These are phyloP conservation scores for Hypomyces rosellus DNA, from an alignment of 2,329 filamentous ascomycete genomes.

Conservation along the genomic window DNA sequence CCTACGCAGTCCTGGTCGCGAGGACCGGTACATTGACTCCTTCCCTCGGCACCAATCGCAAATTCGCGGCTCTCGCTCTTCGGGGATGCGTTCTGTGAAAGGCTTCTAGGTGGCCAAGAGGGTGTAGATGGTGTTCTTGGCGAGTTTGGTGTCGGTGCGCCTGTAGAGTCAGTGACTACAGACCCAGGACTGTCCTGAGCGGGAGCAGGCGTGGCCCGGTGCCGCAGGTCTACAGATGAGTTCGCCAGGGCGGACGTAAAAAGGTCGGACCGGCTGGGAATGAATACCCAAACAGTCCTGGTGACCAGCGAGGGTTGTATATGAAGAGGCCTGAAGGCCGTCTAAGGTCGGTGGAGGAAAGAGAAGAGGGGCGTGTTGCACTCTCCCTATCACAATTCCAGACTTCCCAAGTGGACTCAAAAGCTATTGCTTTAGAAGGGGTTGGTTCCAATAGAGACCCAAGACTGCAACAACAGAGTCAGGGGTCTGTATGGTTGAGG, in stretches of 20 bases:
- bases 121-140: slow-evolving; percentile 30
- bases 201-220: slow-evolving; percentile 25
- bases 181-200: slow-evolving; percentile 26
- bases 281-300: slow-evolving; percentile 30
- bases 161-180: slow-evolving; percentile 26
- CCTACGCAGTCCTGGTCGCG: slow-evolving; percentile 45
- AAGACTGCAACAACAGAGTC: too few relatives aligned
- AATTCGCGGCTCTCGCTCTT: slow-evolving; percentile 18
- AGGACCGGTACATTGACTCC: slow-evolving; percentile 53
- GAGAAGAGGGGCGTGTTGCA: neutral
- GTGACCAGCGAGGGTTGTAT: neutral
- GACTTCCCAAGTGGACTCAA: too few relatives aligned
- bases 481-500: too few relatives aligned
- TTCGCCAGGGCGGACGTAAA: slow-evolving; percentile 28
- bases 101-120: slow-evolving; percentile 21
- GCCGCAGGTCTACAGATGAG: slow-evolving; percentile 27
- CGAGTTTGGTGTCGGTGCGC: slow-evolving; percentile 27
- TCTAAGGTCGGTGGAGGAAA: neutral
- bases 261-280: slow-evolving; percentile 25
- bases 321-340: neutral
- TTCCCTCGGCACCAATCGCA: slow-evolving; percentile 16
- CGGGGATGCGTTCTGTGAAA: slow-evolving; percentile 17
- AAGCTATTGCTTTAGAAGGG: too few relatives aligned
- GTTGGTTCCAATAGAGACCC: neutral
- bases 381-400: neutral